phyloP scores from a whole-genome alignment of 352 stramenopile species.

The Blastocystis sp. region DNA sequence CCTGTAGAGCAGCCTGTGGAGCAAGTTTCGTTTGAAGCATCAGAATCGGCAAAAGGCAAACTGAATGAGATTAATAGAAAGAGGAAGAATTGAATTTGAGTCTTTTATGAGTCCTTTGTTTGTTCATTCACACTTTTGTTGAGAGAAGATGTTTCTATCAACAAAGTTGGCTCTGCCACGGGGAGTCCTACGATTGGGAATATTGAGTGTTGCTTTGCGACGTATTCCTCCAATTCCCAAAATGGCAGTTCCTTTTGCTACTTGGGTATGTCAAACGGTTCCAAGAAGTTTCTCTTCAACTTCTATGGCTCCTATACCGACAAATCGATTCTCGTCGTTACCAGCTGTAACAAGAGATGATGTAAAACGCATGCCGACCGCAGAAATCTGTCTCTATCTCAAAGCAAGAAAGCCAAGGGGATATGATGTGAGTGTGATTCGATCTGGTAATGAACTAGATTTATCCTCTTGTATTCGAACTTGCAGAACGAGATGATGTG shows the following conservation, averaged over 20 bases:
- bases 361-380: constrained; percentile 1
- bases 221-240: no score
- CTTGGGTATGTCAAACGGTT: no score
- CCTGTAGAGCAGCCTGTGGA: background rate
- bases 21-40: constrained; percentile 37
- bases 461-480: constrained; percentile 36
- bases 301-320: no score
- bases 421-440: background rate
- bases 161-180: background rate
- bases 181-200: no score
- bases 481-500: constrained; percentile 18
- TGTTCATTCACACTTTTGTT: constrained; percentile 12
- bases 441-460: background rate
- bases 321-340: background rate
- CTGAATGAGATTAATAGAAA: constrained; percentile 58
- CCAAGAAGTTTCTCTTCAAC: no score
- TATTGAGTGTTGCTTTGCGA: no score
- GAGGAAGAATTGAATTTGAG: constrained; percentile 21
- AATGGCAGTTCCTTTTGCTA: no score
- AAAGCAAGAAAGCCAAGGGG: background rate
- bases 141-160: background rate
- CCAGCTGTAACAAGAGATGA: constrained; percentile 3
- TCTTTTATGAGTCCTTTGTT: constrained; percentile 54
- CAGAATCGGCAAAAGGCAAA: constrained; percentile 6
- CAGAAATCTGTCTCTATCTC: constrained; percentile 41